Conservation (phyloP, 1,284 basidiomycete genomes). For the Sanghuangporus baumii region DNA sequence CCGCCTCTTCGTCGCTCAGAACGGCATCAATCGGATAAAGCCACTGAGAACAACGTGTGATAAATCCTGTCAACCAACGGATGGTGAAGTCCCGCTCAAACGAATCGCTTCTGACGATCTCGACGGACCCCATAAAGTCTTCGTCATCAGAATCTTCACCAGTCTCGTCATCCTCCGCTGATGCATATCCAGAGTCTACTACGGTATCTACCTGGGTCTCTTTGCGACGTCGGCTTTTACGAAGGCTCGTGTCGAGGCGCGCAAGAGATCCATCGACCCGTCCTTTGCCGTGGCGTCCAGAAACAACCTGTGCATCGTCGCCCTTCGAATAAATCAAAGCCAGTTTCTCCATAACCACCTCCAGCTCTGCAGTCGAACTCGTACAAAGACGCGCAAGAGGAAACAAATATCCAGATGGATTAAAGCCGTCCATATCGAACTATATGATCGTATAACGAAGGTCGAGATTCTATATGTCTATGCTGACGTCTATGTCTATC, state of each 20-base stretch:
- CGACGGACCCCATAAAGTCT: not conserved
- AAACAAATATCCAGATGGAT: slow-evolving; percentile 16
- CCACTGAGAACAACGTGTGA: slow-evolving; percentile 27
- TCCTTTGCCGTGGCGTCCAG: not conserved
- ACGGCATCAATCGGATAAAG: not conserved
- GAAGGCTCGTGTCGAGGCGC: slow-evolving; percentile 2
- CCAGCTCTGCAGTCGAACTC: slow-evolving; percentile 2
- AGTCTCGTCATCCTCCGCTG: slow-evolving; percentile 25
- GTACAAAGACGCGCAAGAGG: slow-evolving; percentile 6
- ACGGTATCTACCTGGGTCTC: slow-evolving; percentile 21
- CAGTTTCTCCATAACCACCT: slow-evolving; percentile 10
- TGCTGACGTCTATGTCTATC: slow-evolving; percentile 9
- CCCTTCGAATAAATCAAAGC: slow-evolving; percentile 12
- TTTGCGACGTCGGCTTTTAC: not conserved
- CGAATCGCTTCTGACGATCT: slow-evolving; percentile 11
- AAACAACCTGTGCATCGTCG: slow-evolving; percentile 3
- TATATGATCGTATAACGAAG: not conserved
- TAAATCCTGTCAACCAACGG: slow-evolving; percentile 24
- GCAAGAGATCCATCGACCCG: not conserved
- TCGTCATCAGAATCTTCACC: slow-evolving; percentile 18
- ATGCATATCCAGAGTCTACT: slow-evolving; percentile 20
- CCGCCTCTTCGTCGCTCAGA: slow-evolving; percentile 23
- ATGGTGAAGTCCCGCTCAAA: slow-evolving; percentile 18
- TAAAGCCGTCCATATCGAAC: slow-evolving; percentile 7
- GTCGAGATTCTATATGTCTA: slow-evolving; percentile 1